Percentiles rank a stretch among this genome's conserved stretches.
Evolutionary conservation across 768 basidiomycete genomes (phyloP).

Genomic region (Mycena amicta): DNA sequence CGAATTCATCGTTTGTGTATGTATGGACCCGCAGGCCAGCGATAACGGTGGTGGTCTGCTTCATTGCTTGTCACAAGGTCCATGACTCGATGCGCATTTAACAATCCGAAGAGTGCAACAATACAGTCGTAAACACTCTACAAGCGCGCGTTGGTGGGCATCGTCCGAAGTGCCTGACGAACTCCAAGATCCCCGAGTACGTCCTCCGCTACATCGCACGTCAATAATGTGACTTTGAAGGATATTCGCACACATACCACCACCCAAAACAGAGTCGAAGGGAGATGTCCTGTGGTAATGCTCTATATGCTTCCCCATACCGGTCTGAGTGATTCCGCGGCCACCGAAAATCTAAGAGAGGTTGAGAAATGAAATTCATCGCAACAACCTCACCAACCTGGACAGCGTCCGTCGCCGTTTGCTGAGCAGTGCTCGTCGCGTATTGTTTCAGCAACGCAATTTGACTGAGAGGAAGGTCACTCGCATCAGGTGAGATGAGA

Average conservation of each 20-base stretch:
- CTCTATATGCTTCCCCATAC: constrained; percentile 65
- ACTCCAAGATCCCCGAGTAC: constrained; percentile 63
- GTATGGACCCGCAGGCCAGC: constrained; percentile 42
- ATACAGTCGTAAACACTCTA: no score
- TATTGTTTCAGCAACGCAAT: constrained; percentile 83
- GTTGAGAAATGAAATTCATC: no score
- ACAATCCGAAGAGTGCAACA: no score
- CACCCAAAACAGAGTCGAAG: constrained; percentile 35
- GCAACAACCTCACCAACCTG: no score
- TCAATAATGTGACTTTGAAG: no score
- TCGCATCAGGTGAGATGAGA: not conserved
- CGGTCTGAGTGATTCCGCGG: constrained; percentile 78
- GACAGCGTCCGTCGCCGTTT: constrained; percentile 76
- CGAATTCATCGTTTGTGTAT: constrained; percentile 27
- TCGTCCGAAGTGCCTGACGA: constrained; percentile 56
- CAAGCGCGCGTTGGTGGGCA: constrained; percentile 54
- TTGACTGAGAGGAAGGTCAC: no score
- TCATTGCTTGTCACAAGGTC: no score
- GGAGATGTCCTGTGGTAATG: constrained; percentile 42
- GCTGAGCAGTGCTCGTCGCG: constrained; percentile 73
- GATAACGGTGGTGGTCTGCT: constrained; percentile 31
- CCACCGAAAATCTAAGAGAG: constrained; percentile 80
- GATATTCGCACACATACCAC: no score
- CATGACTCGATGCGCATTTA: no score
- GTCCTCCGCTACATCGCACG: constrained; percentile 59